These are phyloP conservation scores for Glycine latifolia DNA, from an alignment of 306 rosid genomes.

Conservation along the genomic window DNA sequence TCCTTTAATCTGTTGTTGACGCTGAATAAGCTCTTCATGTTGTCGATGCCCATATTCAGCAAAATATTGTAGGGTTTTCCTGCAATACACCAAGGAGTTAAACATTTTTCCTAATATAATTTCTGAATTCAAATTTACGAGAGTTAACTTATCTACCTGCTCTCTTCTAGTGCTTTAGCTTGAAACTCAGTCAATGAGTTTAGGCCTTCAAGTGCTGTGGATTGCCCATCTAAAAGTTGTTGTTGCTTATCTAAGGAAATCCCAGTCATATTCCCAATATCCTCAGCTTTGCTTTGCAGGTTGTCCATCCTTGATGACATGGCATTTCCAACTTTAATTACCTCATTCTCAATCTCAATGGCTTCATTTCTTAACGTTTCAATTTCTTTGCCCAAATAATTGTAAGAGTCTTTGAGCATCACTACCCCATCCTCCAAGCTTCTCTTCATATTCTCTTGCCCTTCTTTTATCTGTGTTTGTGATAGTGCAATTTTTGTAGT, in stretches of 20 bases:
- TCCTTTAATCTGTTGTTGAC: slow-evolving; percentile 64
- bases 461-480: slow-evolving; percentile 66
- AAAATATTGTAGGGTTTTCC: slow-evolving; percentile 63
- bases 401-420: slow-evolving; percentile 66
- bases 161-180: slow-evolving; percentile 78
- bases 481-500: slow-evolving; percentile 63
- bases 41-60: slow-evolving; percentile 71
- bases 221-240: slow-evolving; percentile 76
- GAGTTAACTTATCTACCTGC: slow-evolving; percentile 61
- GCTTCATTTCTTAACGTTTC: slow-evolving; percentile 50
- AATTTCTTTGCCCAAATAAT: slow-evolving; percentile 66
- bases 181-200: slow-evolving; percentile 65
- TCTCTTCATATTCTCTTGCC: slow-evolving; percentile 68
- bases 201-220: slow-evolving; percentile 67
- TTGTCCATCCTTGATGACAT: slow-evolving; percentile 66
- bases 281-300: slow-evolving; percentile 75
- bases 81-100: slow-evolving; percentile 40
- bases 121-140: background rate
- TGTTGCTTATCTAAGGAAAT: slow-evolving; percentile 80
- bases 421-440: slow-evolving; percentile 66
- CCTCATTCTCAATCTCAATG: too few species aligned
- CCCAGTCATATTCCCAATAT: slow-evolving; percentile 74
- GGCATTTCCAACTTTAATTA: background rate
- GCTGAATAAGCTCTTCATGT: slow-evolving; percentile 72
- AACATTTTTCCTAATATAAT: background rate